These are phyloP conservation scores for Calonectria pauciramosa DNA, from an alignment of 2,329 filamentous ascomycete genomes.

Conservation along the genomic window DNA sequence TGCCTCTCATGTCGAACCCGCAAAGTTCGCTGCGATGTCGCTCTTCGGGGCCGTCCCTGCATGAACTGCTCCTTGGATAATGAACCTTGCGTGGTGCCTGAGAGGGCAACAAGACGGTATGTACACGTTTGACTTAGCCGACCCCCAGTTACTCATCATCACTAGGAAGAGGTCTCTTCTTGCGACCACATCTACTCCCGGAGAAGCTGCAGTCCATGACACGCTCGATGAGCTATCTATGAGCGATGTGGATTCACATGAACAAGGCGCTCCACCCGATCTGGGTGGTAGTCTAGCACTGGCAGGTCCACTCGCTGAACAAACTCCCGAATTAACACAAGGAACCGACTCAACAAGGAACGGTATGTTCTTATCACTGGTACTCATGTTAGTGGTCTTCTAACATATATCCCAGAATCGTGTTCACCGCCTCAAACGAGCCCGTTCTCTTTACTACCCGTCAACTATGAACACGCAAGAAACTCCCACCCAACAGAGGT, in stretches of 20 bases:
- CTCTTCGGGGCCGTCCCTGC: conserved; percentile 61
- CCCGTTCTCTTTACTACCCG: not conserved
- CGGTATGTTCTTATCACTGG: not conserved
- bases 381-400: too few relatives aligned
- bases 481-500: not conserved
- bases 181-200: not conserved
- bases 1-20: conserved; percentile 62
- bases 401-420: not conserved
- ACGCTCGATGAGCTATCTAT: not conserved
- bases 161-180: not conserved
- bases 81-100: conserved; percentile 56
- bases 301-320: not conserved
- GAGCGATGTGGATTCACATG: not conserved
- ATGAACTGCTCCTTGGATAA: conserved; percentile 65
- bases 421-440: not conserved
- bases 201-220: not conserved
- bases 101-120: conserved; percentile 54
- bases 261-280: not conserved
- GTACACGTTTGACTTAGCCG: not conserved
- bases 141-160: not conserved
- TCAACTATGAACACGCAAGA: not conserved
- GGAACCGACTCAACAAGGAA: not conserved
- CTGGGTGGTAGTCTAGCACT: not conserved
- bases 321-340: not conserved
- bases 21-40: conserved; percentile 65